Evolutionary conservation across 768 basidiomycete genomes (phyloP).

Genomic region (Coprinopsis sp.): DNA sequence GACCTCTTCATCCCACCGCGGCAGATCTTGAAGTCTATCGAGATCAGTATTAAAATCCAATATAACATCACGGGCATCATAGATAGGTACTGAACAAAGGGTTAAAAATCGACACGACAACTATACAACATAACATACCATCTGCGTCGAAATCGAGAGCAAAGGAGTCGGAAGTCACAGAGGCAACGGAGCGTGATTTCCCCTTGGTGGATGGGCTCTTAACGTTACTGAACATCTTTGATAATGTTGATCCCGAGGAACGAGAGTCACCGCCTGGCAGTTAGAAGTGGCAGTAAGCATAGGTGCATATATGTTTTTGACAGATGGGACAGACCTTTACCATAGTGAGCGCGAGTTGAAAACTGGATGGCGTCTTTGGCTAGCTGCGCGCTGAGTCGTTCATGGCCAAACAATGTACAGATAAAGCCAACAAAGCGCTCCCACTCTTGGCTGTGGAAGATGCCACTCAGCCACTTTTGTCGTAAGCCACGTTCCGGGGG

Average conservation of each 20-base stretch:
- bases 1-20: constrained; percentile 2
- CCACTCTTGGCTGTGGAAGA: too few species aligned
- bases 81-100: constrained; percentile 5
- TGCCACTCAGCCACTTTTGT: background rate
- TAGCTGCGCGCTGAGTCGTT: background rate
- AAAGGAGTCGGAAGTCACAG: background rate
- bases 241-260: too few species aligned
- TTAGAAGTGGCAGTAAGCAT: background rate
- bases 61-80: background rate
- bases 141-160: background rate
- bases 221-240: too few species aligned
- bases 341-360: too few species aligned
- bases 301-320: background rate
- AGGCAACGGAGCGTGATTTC: too few species aligned
- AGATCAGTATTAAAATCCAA: constrained; percentile 3
- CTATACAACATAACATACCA: background rate
- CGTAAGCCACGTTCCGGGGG: background rate
- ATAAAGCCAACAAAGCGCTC: background rate
- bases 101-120: background rate
- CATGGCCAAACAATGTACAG: background rate
- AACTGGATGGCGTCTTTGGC: background rate
- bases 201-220: too few species aligned
- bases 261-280: background rate
- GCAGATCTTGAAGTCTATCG: background rate
- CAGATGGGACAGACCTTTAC: too few species aligned